These are phyloP conservation scores for Russula brevipes DNA, from an alignment of 768 basidiomycete genomes.

Conservation along the genomic window DNA sequence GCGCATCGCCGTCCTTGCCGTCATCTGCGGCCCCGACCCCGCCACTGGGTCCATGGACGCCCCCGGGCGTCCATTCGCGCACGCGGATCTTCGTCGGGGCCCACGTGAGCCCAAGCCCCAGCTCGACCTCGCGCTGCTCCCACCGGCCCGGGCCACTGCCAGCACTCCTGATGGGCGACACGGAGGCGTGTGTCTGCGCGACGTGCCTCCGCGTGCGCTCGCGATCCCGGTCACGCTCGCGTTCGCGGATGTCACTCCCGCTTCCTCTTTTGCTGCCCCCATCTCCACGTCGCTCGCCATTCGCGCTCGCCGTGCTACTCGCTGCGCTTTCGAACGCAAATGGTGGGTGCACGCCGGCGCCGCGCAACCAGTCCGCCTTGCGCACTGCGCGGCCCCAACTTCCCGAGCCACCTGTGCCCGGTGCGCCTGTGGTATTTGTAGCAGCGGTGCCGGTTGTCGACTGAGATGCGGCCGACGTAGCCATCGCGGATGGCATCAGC, in stretches of 20 bases:
- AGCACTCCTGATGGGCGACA: not conserved
- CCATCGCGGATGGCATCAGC: slow-evolving; percentile 3
- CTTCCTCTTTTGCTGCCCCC: not conserved
- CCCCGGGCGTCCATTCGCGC: slow-evolving; percentile 22
- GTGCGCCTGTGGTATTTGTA: slow-evolving; percentile 7
- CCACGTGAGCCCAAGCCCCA: slow-evolving; percentile 25
- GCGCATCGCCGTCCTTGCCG: slow-evolving; percentile 18
- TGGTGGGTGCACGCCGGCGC: slow-evolving; percentile 24
- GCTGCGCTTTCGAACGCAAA: slow-evolving; percentile 25
- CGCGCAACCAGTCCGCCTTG: slow-evolving; percentile 21
- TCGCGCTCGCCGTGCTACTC: slow-evolving; percentile 16
- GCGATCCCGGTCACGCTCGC: slow-evolving; percentile 17
- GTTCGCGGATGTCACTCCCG: slow-evolving; percentile 16
- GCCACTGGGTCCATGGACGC: not conserved
- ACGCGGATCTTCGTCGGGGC: slow-evolving; percentile 26
- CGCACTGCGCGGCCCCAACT: slow-evolving; percentile 21
- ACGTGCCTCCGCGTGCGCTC: slow-evolving; percentile 16
- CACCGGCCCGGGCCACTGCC: slow-evolving; percentile 13
- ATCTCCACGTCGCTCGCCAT: slow-evolving; percentile 2
- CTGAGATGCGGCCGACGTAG: slow-evolving; percentile 22
- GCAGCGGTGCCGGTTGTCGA: slow-evolving; percentile 17
- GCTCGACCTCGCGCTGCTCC: slow-evolving; percentile 24
- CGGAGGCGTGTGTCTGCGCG: not conserved
- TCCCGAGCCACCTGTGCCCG: slow-evolving; percentile 3
- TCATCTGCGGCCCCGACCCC: not conserved